These are phyloP conservation scores for Pseudogymnoascus sp. DNA, from an alignment of 2,329 filamentous ascomycete genomes.

Conservation along the genomic window DNA sequence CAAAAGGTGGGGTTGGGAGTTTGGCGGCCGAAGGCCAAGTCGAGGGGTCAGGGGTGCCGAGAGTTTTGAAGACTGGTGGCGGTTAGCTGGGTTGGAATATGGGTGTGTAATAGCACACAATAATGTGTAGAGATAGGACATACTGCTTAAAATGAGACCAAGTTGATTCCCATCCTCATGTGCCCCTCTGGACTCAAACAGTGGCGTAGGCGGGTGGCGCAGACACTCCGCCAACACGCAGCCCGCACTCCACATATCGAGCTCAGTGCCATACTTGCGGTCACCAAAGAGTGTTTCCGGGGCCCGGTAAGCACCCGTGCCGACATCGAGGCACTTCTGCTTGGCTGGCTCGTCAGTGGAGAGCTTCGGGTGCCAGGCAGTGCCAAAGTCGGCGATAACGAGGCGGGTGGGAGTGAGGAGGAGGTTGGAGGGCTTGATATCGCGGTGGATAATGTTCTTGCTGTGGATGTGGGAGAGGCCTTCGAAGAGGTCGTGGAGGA, in stretches of 20 bases:
- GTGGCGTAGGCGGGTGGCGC: constrained; percentile 43
- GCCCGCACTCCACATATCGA: constrained; percentile 89
- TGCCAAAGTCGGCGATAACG: constrained; percentile 70
- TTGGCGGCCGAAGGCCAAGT: constrained; percentile 71
- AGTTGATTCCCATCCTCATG: constrained; percentile 84
- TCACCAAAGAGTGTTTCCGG: constrained; percentile 88
- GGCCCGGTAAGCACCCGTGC: constrained; percentile 82
- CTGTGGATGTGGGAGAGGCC: constrained; percentile 65
- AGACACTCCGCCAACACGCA: constrained; percentile 73
- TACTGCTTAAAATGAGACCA: constrained; percentile 58
- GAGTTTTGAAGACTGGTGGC: constrained; percentile 74
- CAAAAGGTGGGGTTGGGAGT: constrained; percentile 73
- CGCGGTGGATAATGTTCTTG: constrained; percentile 77
- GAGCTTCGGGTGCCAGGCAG: constrained; percentile 66
- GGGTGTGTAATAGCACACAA: neutral
- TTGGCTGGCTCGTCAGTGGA: constrained; percentile 52
- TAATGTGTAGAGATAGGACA: neutral
- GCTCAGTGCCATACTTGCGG: constrained; percentile 56
- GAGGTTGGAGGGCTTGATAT: constrained; percentile 89
- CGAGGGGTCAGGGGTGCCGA: constrained; percentile 75
- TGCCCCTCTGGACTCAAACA: constrained; percentile 70
- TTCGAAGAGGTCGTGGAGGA: constrained; percentile 59
- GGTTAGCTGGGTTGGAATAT: neutral
- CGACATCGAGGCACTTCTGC: constrained; percentile 82
- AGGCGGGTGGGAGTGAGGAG: constrained; percentile 69